phyloP scores from a whole-genome alignment of 495 filamentous ascomycete species.

The Tetracladium marchalianum region DNA sequence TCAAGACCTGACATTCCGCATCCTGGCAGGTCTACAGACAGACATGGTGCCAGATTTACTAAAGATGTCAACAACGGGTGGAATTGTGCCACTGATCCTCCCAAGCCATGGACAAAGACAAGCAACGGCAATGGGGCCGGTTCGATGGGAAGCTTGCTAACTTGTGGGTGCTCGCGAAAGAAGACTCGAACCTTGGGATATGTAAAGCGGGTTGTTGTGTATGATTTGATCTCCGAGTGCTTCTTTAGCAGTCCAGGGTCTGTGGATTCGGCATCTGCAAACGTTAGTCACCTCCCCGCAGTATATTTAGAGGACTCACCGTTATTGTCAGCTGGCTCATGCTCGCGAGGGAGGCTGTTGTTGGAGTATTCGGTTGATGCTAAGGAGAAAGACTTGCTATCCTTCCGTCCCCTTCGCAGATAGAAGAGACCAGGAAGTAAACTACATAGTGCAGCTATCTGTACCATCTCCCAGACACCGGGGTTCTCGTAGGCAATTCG shows the following conservation, averaged over 20 bases:
- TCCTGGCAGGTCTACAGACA: slow-evolving; percentile 84
- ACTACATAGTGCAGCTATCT: slow-evolving; percentile 10
- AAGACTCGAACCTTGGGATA: slow-evolving; percentile 79
- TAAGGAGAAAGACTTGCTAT: slow-evolving; percentile 4
- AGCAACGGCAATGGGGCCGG: slow-evolving; percentile 70
- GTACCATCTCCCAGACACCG: slow-evolving; percentile 4
- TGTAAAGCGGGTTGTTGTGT: slow-evolving; percentile 55
- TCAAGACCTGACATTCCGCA: slow-evolving; percentile 71
- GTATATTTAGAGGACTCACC: slow-evolving; percentile 3
- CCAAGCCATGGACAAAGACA: slow-evolving; percentile 87
- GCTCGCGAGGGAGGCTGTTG: not conserved
- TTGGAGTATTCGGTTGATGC: slow-evolving; percentile 1
- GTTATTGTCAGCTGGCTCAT: slow-evolving; percentile 1
- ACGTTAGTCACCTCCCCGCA: not conserved
- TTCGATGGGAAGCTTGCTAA: slow-evolving; percentile 60
- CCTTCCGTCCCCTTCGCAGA: slow-evolving; percentile 2
- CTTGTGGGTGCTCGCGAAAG: slow-evolving; percentile 70
- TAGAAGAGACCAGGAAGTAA: slow-evolving; percentile 14
- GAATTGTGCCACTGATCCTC: slow-evolving; percentile 84
- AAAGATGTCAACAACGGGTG: slow-evolving; percentile 71
- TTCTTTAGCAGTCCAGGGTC: slow-evolving; percentile 73
- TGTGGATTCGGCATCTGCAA: slow-evolving; percentile 29
- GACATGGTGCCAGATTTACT: slow-evolving; percentile 75
- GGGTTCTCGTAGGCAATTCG: slow-evolving; percentile 5
- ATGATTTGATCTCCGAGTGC: slow-evolving; percentile 60